Base-by-base conservation (phyloP, 2,329 filamentous ascomycete species). In the Fusarium circinatum region DNA sequence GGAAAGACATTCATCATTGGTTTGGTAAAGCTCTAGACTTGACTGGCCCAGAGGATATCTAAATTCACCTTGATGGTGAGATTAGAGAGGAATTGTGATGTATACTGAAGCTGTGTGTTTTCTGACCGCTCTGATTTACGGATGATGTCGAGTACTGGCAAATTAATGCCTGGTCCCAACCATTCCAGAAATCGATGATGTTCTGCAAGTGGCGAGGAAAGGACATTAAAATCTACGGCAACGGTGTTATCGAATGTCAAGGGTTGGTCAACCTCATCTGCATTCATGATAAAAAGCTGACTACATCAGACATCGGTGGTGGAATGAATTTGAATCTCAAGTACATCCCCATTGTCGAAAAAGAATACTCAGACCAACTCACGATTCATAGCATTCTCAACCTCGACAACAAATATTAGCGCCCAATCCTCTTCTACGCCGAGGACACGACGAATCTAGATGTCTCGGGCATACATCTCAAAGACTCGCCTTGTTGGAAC, bases 131-230 rank as follows among this genome's bases (percentile, higher is more conserved):
- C 1, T n/a, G 80, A 75, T 85, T 85, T 71, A 85, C 84, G 63
- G 81, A 85, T 28, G 82, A 85, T 64, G 84, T 83, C 8, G 71
- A 80, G 9, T 85, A 83, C 77, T 85, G 84, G 84, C 84, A 85
- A 73, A 69, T 78, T 20, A 80, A 84, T 62, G 80, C 83, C 42
- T 85, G 82, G 76, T 75, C 75, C 20, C 82, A 85, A 61, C 81
- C 83, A 1, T 85, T 86, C 74, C 82, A 85, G 72, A 83, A 85
- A 69, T 89, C 86, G 7, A 87, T 91, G 62, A 89, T 89, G 63
- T 91, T 91, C 76, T 91, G 88, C 87, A 87, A 89, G 57, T 91
- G 89, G 89, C 89, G 89, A 62, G 89, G 90, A 17, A 85, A 88
- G 70, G 83, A 90, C 70, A 88, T 92, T 78, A 88, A 86, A 70